These are phyloP conservation scores for Diospyros kaki DNA, from an alignment of 148 eudicot species.

Conservation along the genomic window DNA sequence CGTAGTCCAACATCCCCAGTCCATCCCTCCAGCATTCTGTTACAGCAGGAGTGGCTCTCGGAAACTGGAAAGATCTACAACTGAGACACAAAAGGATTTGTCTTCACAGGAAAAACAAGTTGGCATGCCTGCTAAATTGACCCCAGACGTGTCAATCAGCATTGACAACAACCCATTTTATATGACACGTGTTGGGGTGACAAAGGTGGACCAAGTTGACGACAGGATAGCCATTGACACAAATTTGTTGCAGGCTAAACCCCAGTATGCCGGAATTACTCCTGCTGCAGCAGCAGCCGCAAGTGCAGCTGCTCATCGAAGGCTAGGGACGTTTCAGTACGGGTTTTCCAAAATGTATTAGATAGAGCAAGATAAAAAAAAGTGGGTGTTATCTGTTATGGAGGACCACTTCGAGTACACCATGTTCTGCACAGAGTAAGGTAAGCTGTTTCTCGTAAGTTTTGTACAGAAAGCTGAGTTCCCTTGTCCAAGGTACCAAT, in stretches of 20 bases:
- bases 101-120: constrained; percentile 20
- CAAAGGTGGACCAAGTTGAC: constrained; percentile 27
- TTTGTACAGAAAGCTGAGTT: constrained; percentile 6
- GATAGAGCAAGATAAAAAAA: background rate
- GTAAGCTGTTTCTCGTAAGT: background rate
- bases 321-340: constrained; percentile 28
- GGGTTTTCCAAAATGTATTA: constrained; percentile 38
- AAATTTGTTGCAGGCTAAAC: constrained; percentile 38
- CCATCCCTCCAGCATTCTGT: constrained; percentile 24
- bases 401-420: background rate
- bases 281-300: constrained; percentile 12
- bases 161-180: constrained; percentile 42
- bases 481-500: background rate
- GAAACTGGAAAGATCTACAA: constrained; percentile 22
- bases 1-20: constrained; percentile 17
- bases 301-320: constrained; percentile 27
- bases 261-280: constrained; percentile 34
- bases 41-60: constrained; percentile 23
- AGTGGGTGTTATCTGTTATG: background rate
- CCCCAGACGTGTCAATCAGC: constrained; percentile 41
- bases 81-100: constrained; percentile 7
- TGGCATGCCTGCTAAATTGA: constrained; percentile 26
- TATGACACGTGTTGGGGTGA: constrained; percentile 27
- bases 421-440: background rate
- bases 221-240: constrained; percentile 32